phyloP scores from a whole-genome alignment of 129 eudicot genomes.

The Gnaphalium uliginosum region DNA sequence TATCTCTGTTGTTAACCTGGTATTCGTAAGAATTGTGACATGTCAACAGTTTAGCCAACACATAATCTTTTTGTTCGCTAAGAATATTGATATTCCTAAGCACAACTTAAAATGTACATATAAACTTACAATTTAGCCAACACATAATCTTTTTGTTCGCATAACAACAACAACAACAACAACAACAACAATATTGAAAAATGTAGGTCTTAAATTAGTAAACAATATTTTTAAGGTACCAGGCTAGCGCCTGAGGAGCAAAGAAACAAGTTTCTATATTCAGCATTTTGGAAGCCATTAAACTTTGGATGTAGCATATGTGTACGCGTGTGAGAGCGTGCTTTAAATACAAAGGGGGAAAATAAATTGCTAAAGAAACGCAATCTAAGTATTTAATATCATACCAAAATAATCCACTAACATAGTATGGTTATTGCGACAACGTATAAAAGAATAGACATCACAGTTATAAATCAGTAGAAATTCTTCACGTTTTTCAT shows the following conservation, averaged over 20 bases:
- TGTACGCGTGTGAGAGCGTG: background rate
- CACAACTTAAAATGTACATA: background rate
- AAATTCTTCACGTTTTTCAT: background rate
- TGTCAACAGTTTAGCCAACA: conserved; percentile 4
- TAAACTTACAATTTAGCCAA: conserved; percentile 6
- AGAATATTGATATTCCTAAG: background rate
- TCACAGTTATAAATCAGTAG: background rate
- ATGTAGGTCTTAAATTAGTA: background rate
- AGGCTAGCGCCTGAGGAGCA: background rate
- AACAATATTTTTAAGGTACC: background rate
- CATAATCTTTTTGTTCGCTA: background rate
- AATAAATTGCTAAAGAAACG: background rate
- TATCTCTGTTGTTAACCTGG: conserved; percentile 95
- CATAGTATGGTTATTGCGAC: background rate
- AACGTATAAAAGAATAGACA: background rate
- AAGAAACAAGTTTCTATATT: background rate
- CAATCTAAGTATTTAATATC: background rate
- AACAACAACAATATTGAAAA: background rate
- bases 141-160: no score
- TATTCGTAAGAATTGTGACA: conserved; percentile 1
- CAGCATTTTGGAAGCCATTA: background rate
- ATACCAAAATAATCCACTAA: background rate
- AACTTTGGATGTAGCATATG: background rate
- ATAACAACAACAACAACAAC: background rate
- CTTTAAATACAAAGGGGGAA: background rate